These are phyloP conservation scores for Pelargonium myrrhifolium DNA, from an alignment of 441 rosid species.

Conservation along the genomic window DNA sequence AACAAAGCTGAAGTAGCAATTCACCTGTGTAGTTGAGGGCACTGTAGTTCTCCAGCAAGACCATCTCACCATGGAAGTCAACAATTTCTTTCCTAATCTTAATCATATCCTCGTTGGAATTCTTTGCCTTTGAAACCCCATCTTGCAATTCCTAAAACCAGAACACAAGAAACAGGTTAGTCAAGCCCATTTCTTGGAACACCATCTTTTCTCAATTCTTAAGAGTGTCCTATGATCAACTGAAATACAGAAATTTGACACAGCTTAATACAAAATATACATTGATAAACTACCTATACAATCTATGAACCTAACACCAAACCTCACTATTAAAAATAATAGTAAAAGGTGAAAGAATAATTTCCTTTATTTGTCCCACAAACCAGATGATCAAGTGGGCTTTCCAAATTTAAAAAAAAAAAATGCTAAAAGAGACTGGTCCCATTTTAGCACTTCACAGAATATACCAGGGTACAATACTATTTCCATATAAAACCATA, in stretches of 20 bases:
- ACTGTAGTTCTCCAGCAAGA: conserved; percentile 75
- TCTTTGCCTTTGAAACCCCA: conserved; percentile 40
- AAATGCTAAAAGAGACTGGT: too few relatives aligned
- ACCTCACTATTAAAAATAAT: too few relatives aligned
- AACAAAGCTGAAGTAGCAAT: neutral
- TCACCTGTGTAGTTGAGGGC: conserved; percentile 83
- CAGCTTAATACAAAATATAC: neutral
- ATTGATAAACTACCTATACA: too few relatives aligned
- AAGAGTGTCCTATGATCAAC: neutral
- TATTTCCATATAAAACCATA: too few relatives aligned
- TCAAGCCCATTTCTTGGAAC: neutral
- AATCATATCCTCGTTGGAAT: conserved; percentile 39
- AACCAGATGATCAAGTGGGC: too few relatives aligned
- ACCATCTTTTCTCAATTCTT: too few relatives aligned
- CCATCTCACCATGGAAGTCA: conserved; percentile 88
- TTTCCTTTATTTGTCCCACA: too few relatives aligned
- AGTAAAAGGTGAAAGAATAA: too few relatives aligned
- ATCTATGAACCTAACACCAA: too few relatives aligned
- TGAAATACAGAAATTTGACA: neutral
- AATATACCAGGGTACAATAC: too few relatives aligned
- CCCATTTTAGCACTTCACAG: too few relatives aligned
- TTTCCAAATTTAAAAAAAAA: too few relatives aligned
- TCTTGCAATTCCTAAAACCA: conserved; percentile 56
- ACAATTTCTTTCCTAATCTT: conserved; percentile 60
- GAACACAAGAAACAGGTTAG: neutral